Evolutionary conservation across 2,329 filamentous ascomycete species (phyloP).

Genomic region (Aureobasidium mangrovei): DNA sequence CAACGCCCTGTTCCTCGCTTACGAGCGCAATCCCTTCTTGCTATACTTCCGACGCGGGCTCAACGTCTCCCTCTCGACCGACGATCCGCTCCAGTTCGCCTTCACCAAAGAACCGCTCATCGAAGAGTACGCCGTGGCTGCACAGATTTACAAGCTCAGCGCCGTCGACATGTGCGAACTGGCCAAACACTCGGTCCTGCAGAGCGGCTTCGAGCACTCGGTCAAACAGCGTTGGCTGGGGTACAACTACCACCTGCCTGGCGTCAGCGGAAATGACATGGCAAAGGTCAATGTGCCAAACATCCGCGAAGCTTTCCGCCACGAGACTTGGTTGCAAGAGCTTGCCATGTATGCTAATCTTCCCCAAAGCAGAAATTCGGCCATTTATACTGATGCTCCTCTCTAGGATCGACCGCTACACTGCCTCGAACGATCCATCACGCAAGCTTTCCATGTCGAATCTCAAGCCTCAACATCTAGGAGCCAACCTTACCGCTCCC

Average conservation of each 20-base stretch:
- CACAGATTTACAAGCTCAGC: conserved; percentile 96
- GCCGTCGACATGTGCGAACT: conserved; percentile 98
- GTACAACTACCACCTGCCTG: conserved; percentile 64
- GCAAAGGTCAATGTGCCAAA: conserved; percentile 95
- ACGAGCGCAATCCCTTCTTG: conserved; percentile 92
- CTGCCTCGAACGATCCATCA: conserved; percentile 25
- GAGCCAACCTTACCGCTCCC: conserved; percentile 20
- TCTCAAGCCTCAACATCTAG: conserved; percentile 23
- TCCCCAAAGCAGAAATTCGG: background rate
- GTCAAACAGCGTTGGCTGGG: conserved; percentile 93
- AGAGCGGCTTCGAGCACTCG: conserved; percentile 84
- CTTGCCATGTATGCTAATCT: conserved; percentile 60
- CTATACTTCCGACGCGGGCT: conserved; percentile 91
- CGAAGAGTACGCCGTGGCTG: conserved; percentile 94
- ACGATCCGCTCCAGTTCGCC: conserved; percentile 94
- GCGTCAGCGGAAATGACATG: conserved; percentile 80
- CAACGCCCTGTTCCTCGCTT: conserved; percentile 91
- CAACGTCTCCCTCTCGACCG: conserved; percentile 92
- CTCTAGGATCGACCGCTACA: conserved; percentile 33
- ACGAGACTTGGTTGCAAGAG: conserved; percentile 79
- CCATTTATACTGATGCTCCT: conserved; percentile 1
- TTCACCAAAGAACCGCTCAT: conserved; percentile 98
- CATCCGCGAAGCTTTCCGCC: conserved; percentile 78
- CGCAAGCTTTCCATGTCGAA: conserved; percentile 29
- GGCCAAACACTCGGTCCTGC: conserved; percentile 89